Conservation (phyloP, 2,329 filamentous ascomycete species). For the Karstenula rhodostoma region DNA sequence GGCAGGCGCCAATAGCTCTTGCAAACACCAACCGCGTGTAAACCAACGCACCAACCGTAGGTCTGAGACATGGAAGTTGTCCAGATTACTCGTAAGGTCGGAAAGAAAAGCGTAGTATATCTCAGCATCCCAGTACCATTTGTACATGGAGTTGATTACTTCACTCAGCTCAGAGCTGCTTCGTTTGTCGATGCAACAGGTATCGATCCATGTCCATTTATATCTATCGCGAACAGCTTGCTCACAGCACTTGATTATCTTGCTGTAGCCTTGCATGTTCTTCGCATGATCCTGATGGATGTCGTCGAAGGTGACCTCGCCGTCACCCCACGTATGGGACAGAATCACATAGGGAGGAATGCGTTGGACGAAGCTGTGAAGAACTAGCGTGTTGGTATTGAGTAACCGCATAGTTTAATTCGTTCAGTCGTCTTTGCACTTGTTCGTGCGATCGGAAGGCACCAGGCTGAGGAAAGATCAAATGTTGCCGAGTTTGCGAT, state of each 20-base stretch:
- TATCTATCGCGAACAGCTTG: slow-evolving; percentile 1
- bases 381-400: slow-evolving; percentile 6
- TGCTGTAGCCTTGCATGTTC: slow-evolving; percentile 13
- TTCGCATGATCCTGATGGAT: slow-evolving; percentile 7
- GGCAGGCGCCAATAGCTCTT: slow-evolving; percentile 20
- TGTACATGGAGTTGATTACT: slow-evolving; percentile 27
- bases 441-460: not conserved
- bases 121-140: slow-evolving; percentile 20
- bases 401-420: slow-evolving; percentile 5
- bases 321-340: slow-evolving; percentile 18
- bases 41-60: slow-evolving; percentile 15
- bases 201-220: slow-evolving; percentile 19
- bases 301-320: slow-evolving; percentile 16
- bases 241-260: slow-evolving; percentile 6
- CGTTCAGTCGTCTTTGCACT: not conserved
- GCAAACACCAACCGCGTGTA: slow-evolving; percentile 20
- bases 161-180: slow-evolving; percentile 24
- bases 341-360: slow-evolving; percentile 18
- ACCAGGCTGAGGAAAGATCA: not conserved
- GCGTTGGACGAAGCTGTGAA: not conserved
- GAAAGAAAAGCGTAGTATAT: slow-evolving; percentile 24
- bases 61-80: not conserved
- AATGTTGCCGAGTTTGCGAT: too few species aligned
- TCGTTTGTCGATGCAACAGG: slow-evolving; percentile 22
- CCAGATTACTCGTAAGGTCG: slow-evolving; percentile 14